Evolutionary conservation across 2,329 filamentous ascomycete species (phyloP).

Genomic region (Xylaria sp.): DNA sequence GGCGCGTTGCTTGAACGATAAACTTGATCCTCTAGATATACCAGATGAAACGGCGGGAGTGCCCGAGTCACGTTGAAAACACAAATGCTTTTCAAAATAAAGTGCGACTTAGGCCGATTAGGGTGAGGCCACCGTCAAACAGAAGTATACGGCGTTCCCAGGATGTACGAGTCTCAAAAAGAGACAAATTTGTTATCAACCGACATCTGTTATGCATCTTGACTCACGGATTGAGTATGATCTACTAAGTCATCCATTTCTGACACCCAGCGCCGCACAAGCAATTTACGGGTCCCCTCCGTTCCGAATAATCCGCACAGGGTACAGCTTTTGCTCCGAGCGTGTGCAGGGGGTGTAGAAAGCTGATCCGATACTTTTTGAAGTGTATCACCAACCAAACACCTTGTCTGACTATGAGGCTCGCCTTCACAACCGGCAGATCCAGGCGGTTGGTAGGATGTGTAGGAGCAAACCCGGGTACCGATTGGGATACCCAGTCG

Average conservation of each 20-base stretch:
- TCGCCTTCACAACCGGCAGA: background rate
- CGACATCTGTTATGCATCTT: slow-evolving; percentile 1
- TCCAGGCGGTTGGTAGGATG: background rate
- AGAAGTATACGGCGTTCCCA: background rate
- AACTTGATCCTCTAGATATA: slow-evolving; percentile 64
- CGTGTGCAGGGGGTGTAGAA: background rate
- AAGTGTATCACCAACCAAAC: background rate
- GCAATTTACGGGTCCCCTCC: background rate
- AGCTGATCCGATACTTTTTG: background rate
- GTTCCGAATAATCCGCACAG: background rate
- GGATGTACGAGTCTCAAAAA: background rate
- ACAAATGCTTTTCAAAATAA: background rate
- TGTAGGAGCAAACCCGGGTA: background rate
- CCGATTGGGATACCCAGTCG: slow-evolving; percentile 7
- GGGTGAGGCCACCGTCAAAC: background rate
- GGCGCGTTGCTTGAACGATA: slow-evolving; percentile 69
- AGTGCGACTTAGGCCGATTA: background rate
- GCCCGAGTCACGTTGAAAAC: slow-evolving; percentile 44
- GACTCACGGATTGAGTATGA: background rate
- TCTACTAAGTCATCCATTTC: background rate
- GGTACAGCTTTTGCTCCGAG: background rate
- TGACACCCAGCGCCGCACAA: background rate
- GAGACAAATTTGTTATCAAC: background rate
- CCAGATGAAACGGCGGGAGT: slow-evolving; percentile 60
- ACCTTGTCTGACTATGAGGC: background rate